Evolutionary conservation across 805 yeast species (phyloP), one percentile per base, ranked within the genome.

Genomic region (Wickerhamomyces ciferrii): DNA sequence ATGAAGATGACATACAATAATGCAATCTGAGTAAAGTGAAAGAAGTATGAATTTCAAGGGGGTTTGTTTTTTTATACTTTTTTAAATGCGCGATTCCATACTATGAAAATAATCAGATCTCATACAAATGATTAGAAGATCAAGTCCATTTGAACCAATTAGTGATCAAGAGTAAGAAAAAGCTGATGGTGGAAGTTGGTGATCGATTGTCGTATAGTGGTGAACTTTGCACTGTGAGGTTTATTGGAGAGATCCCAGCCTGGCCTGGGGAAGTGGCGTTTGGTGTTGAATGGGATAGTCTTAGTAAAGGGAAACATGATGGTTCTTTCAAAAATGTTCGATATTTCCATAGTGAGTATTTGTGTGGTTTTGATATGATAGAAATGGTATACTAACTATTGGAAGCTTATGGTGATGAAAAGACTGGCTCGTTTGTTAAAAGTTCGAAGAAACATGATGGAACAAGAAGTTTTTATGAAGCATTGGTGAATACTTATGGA

Each of bases 271-370:
- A 62, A 0, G 37, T 52, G 1, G 89, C 92, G 0, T 62, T 78
- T 14, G 97, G 97, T 0, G 72, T 91, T 4, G 96, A 91, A 61
- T 91, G 97, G 97, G 97, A 91, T 60, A 69, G 79, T 40, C 64
- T 73, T 0, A 46, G 49, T 0, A 69, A 89, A 32, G 97, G 97
- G 1, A 87, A 83, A 55, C 80, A 90, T 60, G 67, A 76, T 50
- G 98, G 98, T 0, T 47, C 59, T 1, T 49, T 79, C 24, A 68
- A 76, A 19, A 87, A 83, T 0, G 55, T 63, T 0, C 54, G 60
- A 44, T 87, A 87, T 60, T 91, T 91, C 60, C 31, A 52, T 7
- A 55, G 68, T 40, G 6, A 20, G 36, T 38, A 53, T 36, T 8
- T 6, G 8, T 23, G 5, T 6, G 5, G 25, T 23, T 23, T 8